A percentile compares a stretch with the other conserved stretches of the same genome.
These are phyloP conservation scores for Lolium rigidum DNA, from an alignment of 176 grass and related monocot genomes.

Conservation along the genomic window DNA sequence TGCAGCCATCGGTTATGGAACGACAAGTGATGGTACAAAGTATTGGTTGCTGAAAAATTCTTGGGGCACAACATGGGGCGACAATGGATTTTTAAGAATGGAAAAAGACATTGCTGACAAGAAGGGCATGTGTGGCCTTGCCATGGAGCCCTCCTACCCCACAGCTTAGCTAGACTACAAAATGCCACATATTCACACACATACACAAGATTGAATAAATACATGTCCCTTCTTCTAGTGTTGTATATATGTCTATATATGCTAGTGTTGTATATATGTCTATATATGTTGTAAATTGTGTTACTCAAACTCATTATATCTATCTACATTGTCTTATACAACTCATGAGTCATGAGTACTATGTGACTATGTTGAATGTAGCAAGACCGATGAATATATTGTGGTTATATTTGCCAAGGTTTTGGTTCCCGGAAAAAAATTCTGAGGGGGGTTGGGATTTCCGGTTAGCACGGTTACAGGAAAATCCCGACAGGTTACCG, in stretches of 20 bases:
- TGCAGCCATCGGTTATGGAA: too few relatives aligned
- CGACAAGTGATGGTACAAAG: too few relatives aligned
- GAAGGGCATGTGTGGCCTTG: background rate
- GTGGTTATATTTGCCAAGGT: background rate
- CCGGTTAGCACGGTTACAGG: too few relatives aligned
- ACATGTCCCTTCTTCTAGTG: background rate
- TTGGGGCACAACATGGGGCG: too few relatives aligned
- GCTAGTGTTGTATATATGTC: background rate
- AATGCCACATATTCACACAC: background rate
- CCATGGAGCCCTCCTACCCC: constrained; percentile 3
- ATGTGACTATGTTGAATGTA: background rate
- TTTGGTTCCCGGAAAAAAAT: too few relatives aligned
- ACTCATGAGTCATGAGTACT: too few relatives aligned
- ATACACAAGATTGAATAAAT: background rate
- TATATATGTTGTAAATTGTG: background rate
- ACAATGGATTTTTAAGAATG: too few relatives aligned
- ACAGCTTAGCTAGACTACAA: background rate
- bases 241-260: background rate
- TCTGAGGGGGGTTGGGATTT: too few relatives aligned
- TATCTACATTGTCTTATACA: background rate
- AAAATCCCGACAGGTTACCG: too few relatives aligned
- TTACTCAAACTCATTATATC: background rate
- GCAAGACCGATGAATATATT: background rate
- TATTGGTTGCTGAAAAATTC: too few relatives aligned
- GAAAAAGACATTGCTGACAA: background rate